Evolutionary conservation across 176 grass and related monocot genomes (phyloP).

Genomic region (Pontederia paniculata): DNA sequence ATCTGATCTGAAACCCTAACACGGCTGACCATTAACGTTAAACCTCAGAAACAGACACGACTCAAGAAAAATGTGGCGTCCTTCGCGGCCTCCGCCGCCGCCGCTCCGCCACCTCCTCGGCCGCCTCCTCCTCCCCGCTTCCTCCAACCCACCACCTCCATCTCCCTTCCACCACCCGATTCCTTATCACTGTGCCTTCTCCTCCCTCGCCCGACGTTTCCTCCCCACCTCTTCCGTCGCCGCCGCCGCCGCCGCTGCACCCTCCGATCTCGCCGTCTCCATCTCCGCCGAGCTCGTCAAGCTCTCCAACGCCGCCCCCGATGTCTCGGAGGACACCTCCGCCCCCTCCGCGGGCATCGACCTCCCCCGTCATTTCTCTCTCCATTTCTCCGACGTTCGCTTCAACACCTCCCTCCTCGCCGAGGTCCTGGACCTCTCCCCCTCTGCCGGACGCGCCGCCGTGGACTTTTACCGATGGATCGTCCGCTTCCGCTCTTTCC

Average conservation of each 20-base stretch:
- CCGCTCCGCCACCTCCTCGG: background rate
- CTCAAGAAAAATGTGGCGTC: conserved; percentile 2
- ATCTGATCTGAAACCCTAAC: no score
- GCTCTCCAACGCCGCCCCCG: conserved; percentile 30
- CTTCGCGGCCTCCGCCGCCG: background rate
- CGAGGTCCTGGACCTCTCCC: conserved; percentile 59
- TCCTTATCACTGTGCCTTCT: background rate
- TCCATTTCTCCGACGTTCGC: conserved; percentile 82
- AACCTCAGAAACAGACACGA: no score
- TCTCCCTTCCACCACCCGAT: background rate
- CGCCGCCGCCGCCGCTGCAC: background rate
- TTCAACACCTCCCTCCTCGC: conserved; percentile 58
- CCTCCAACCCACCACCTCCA: conserved; percentile 14
- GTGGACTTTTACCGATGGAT: conserved; percentile 73
- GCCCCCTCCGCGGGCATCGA: conserved; percentile 30
- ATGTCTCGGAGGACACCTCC: background rate
- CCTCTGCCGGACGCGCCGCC: conserved; percentile 39
- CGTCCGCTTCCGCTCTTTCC: conserved; percentile 55
- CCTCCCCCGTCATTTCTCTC: conserved; percentile 57
- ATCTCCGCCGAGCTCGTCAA: conserved; percentile 53
- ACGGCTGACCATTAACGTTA: no score
- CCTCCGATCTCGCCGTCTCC: conserved; percentile 21
- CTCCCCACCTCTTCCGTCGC: conserved; percentile 7
- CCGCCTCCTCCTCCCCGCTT: background rate
- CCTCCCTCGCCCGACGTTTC: background rate